Percentiles rank a stretch among this genome's conserved stretches.
phyloP scores from a whole-genome alignment of 202 grass and related monocot species.

The Musa balbisiana region DNA sequence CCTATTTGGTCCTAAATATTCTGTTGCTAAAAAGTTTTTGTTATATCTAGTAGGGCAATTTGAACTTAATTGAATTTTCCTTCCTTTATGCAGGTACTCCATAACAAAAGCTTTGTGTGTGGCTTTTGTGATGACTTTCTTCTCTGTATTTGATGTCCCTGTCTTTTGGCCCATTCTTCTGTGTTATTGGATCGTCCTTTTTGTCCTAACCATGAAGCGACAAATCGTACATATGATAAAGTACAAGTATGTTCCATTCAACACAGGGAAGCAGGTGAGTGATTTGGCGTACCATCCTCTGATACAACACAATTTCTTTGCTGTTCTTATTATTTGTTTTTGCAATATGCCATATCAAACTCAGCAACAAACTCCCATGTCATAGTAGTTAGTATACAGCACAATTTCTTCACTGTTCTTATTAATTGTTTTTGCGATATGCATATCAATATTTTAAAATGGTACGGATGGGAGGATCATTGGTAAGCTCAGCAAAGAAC shows the following conservation, averaged over 20 bases:
- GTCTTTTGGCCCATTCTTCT: conserved; percentile 21
- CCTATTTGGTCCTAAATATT: neutral
- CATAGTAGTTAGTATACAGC: neutral
- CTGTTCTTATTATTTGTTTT: neutral
- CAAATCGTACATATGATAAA: conserved; percentile 22
- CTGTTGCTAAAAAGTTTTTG: neutral
- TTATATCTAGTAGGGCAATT: neutral
- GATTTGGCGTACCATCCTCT: neutral
- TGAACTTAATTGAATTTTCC: neutral
- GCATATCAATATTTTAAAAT: neutral
- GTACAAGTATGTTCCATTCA: conserved; percentile 17
- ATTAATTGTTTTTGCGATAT: neutral
- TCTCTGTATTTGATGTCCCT: conserved; percentile 11
- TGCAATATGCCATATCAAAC: neutral
- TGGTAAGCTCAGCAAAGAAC: too few species aligned
- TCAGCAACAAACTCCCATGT: too few species aligned
- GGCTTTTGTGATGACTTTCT: conserved; percentile 9
- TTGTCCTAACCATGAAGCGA: conserved; percentile 9
- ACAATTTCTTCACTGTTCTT: neutral
- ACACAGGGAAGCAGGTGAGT: conserved; percentile 14
- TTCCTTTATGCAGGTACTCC: conserved; percentile 4
- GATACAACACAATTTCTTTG: neutral
- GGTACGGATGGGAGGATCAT: neutral
- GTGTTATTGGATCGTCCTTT: conserved; percentile 16
- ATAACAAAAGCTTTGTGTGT: conserved; percentile 20